Conservation (phyloP, 495 filamentous ascomycete genomes). For the Clohesyomyces aquaticus region DNA sequence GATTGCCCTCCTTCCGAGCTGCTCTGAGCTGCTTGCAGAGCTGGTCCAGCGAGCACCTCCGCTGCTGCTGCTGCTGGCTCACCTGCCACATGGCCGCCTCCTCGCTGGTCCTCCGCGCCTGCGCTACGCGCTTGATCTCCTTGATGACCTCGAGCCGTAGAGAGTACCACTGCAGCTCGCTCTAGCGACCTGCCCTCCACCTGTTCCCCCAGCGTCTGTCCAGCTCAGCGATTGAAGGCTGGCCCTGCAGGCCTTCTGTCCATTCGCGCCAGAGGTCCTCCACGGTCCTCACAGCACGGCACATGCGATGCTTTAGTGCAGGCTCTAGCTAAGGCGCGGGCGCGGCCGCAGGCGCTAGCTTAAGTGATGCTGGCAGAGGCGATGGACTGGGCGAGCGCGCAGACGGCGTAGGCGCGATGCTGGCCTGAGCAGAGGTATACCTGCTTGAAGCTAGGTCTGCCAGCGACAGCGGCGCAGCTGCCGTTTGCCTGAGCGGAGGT, state of each 20-base stretch:
- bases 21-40: conserved; percentile 19
- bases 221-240: conserved; percentile 8
- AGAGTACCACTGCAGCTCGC: conserved; percentile 20
- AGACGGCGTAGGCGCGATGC: background rate
- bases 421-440: conserved; percentile 15
- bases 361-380: background rate
- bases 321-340: background rate
- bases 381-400: background rate
- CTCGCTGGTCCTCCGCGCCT: conserved; percentile 18
- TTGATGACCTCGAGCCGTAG: conserved; percentile 18
- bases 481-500: background rate
- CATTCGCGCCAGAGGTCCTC: conserved; percentile 10
- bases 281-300: conserved; percentile 6
- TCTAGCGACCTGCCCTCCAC: conserved; percentile 13
- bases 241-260: conserved; percentile 10
- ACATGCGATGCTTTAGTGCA: conserved; percentile 13
- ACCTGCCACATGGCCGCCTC: conserved; percentile 23
- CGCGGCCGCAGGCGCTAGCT: too few species aligned
- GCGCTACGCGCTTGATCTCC: conserved; percentile 15
- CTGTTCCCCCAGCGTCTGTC: conserved; percentile 14
- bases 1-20: conserved; percentile 3
- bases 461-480: background rate
- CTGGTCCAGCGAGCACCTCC: conserved; percentile 20
- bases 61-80: conserved; percentile 16
- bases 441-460: conserved; percentile 1